These are phyloP conservation scores for Colletotrichum tropicicola DNA, from an alignment of 2,329 filamentous ascomycete genomes.

Conservation along the genomic window DNA sequence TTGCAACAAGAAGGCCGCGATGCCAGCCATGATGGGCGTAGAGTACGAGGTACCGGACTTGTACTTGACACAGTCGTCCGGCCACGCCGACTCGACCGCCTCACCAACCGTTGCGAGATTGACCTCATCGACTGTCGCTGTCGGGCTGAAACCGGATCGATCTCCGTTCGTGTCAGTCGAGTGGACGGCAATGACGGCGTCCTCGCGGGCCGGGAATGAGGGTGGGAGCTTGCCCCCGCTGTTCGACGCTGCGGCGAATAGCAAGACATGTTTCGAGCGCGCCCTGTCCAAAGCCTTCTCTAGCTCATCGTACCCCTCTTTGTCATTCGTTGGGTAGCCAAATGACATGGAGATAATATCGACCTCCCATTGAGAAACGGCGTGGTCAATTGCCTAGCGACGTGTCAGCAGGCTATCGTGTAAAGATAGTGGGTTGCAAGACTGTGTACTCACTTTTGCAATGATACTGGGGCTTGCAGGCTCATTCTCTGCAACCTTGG, in stretches of 20 bases:
- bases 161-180: conserved; percentile 27
- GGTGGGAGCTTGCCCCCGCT: conserved; percentile 20
- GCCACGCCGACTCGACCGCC: conserved; percentile 24
- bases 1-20: conserved; percentile 27
- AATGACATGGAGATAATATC: neutral
- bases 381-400: neutral
- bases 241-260: conserved; percentile 1
- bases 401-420: neutral
- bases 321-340: neutral
- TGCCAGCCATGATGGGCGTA: conserved; percentile 29
- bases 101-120: conserved; percentile 28
- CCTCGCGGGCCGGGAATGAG: conserved; percentile 28
- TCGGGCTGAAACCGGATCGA: conserved; percentile 28
- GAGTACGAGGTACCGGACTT: conserved; percentile 30
- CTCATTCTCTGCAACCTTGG: conserved; percentile 16
- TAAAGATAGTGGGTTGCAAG: neutral
- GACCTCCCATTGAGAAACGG: neutral
- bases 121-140: neutral
- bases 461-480: neutral
- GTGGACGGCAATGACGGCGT: conserved; percentile 30
- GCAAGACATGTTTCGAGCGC: neutral
- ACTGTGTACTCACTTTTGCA: neutral
- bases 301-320: neutral
- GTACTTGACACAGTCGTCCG: neutral
- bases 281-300: neutral